Base-by-base conservation (phyloP, 257 asterid species). In the Scutellaria barbata region DNA sequence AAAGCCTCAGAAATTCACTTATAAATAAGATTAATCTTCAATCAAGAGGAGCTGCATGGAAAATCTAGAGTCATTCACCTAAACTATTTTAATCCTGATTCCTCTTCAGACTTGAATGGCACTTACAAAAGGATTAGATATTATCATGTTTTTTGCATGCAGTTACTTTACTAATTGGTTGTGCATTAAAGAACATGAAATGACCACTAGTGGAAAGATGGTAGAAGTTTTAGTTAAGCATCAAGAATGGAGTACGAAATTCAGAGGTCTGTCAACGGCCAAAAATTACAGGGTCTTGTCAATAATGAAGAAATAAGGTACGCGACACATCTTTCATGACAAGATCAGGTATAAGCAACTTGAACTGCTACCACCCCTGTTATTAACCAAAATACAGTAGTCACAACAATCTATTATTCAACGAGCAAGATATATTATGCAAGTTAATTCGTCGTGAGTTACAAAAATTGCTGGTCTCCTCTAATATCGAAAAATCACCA, bases 1-100 rank as follows among this genome's bases (percentile, higher is more conserved):
- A 10, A 47, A 61, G 50, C 25, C 47, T 65, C 30, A 3, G 8
- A 61, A 45, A 25, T 22, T n/a, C 35, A 2, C 20, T 30, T 39
- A 66, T 14, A 53, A 55, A 46, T 39, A 64, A 66, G 59, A 35
- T 67, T 59, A 12, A 59, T 59, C 52, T 75, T 50, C 53, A 48
- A 41, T 69, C 16, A 22, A 56, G 9, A 52, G 63, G 47, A 40
- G 8, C 33, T 41, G 50, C 59, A 56, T 56, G 30, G 33, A 48
- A 72, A 11, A 14, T 73, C 48, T 40, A 8, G 5, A 10, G n/a
- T 68, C 4, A 8, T 8, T 9, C 33, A 18, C 55, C 18, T 39
- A 35, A 74, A 12, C 2, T 35, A 1, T 17, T 18, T 17, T 39
- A 17, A 56, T 51, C 18, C 59, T 66, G 33, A 59, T 56, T 8